Percentiles rank a stretch among this genome's conserved stretches.
phyloP scores from a whole-genome alignment of 345 rosid genomes.

The Salix viminalis region DNA sequence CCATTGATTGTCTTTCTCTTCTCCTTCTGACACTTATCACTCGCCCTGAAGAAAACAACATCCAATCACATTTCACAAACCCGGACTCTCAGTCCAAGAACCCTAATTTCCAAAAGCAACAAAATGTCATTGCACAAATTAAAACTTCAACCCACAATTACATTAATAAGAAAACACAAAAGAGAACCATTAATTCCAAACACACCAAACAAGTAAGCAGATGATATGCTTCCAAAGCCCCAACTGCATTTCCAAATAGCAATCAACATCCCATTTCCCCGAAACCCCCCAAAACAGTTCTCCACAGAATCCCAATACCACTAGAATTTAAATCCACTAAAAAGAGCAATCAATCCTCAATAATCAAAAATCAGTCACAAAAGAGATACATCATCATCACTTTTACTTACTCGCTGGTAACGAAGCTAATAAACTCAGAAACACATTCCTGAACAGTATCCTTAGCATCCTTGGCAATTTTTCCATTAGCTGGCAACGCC shows the following conservation, averaged over 20 bases:
- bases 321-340: background rate
- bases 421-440: constrained; percentile 65
- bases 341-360: background rate
- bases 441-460: constrained; percentile 71
- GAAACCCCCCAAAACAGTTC: background rate
- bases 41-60: constrained; percentile 42
- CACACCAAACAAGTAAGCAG: background rate
- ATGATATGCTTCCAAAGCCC: background rate
- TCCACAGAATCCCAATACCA: background rate
- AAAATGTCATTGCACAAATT: background rate
- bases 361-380: background rate
- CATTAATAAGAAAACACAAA: background rate
- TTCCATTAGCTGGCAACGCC: constrained; percentile 58
- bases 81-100: background rate
- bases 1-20: constrained; percentile 76
- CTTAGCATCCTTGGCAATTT: constrained; percentile 63
- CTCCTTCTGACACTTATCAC: constrained; percentile 68
- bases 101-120: constrained; percentile 7
- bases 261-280: background rate
- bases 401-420: constrained; percentile 55
- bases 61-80: constrained; percentile 2
- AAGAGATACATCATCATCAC: background rate
- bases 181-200: background rate
- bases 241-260: background rate
- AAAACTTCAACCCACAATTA: background rate